These are phyloP conservation scores for Ambrosiella xylebori DNA, from an alignment of 2,329 filamentous ascomycete species.

Conservation along the genomic window DNA sequence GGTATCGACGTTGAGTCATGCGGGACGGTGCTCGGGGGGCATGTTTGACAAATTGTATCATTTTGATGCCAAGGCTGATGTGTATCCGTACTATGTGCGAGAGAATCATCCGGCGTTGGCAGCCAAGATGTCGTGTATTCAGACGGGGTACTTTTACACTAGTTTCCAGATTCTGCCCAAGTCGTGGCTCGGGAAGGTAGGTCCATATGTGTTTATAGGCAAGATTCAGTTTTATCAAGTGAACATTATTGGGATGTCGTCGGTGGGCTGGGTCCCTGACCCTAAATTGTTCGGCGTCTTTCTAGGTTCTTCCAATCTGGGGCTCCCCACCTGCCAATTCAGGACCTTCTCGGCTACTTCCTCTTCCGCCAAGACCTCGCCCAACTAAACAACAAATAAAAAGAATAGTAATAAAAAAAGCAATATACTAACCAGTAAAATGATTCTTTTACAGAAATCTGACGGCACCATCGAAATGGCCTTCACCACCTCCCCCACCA, in stretches of 20 bases:
- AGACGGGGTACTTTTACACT: conserved; percentile 31
- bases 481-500: conserved; percentile 26
- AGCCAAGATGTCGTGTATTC: conserved; percentile 33
- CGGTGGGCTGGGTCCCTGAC: no score
- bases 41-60: conserved; percentile 32
- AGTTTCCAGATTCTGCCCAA: conserved; percentile 30
- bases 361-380: no score
- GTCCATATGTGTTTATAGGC: conserved; percentile 7
- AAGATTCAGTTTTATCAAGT: no score
- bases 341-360: no score
- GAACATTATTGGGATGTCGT: no score
- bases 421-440: background rate
- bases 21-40: conserved; percentile 28
- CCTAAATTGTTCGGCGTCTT: no score
- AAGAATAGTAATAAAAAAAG: no score
- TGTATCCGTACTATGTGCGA: conserved; percentile 29
- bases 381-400: no score
- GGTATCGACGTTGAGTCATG: conserved; percentile 34
- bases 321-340: no score
- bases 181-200: conserved; percentile 30
- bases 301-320: no score
- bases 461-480: conserved; percentile 30
- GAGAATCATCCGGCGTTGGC: conserved; percentile 27
- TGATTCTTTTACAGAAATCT: conserved; percentile 5
- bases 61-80: conserved; percentile 34